phyloP scores from a whole-genome alignment of 331 rosid species.

The Ulmus americana region DNA sequence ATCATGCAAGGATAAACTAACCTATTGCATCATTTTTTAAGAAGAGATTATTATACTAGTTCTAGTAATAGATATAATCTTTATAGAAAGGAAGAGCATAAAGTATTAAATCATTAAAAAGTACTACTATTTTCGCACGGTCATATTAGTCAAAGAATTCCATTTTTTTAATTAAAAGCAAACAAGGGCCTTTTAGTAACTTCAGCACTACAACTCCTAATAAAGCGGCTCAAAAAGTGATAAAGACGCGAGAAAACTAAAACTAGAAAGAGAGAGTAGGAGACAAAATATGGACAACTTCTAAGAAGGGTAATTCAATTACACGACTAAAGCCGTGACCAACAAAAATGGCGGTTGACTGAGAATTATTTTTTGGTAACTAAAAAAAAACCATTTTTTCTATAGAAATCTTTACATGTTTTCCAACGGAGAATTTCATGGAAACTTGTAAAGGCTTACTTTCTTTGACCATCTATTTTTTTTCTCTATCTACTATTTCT shows the following conservation, averaged over 20 bases:
- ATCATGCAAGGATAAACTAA: no score
- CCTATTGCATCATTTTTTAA: no score
- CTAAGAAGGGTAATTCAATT: neutral
- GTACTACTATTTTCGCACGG: neutral
- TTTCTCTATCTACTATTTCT: neutral
- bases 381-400: slow-evolving; percentile 1
- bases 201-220: neutral
- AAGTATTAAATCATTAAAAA: no score
- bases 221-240: neutral
- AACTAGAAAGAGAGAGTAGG: neutral
- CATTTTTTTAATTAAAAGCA: no score
- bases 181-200: slow-evolving; percentile 14
- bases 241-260: slow-evolving; percentile 6
- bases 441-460: slow-evolving; percentile 42
- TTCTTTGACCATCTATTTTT: slow-evolving; percentile 51
- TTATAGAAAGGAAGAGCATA: no score
- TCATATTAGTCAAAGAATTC: neutral
- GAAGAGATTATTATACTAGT: no score
- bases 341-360: slow-evolving; percentile 7
- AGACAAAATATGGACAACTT: neutral
- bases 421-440: slow-evolving; percentile 23
- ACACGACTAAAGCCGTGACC: slow-evolving; percentile 9
- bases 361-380: neutral
- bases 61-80: no score
- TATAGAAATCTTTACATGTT: neutral